phyloP scores from a whole-genome alignment of 2,329 filamentous ascomycete genomes.

The Cladosporium sp. region DNA sequence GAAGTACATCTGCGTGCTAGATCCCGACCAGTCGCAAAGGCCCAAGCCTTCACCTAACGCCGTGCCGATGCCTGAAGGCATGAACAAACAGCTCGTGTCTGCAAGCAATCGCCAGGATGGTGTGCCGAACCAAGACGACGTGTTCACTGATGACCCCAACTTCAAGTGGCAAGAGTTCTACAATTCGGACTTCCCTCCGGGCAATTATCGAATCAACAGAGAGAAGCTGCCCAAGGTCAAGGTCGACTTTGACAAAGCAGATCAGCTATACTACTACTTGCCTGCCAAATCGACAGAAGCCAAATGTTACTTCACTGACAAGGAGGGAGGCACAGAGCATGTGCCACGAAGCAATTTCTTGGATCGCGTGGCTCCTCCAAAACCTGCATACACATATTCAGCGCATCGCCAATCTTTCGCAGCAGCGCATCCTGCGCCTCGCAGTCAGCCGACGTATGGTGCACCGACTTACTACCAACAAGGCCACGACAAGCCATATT shows the following conservation, averaged over 20 bases:
- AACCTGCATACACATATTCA: slow-evolving; percentile 22
- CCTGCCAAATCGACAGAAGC: slow-evolving; percentile 83
- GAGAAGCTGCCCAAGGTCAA: slow-evolving; percentile 52
- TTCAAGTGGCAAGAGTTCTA: slow-evolving; percentile 67
- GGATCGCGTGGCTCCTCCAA: slow-evolving; percentile 55
- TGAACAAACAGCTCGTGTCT: slow-evolving; percentile 44
- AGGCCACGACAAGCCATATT: slow-evolving; percentile 30
- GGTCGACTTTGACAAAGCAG: slow-evolving; percentile 66
- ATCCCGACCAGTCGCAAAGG: slow-evolving; percentile 65
- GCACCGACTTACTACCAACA: slow-evolving; percentile 8
- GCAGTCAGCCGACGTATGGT: slow-evolving; percentile 6
- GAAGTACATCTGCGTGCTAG: slow-evolving; percentile 75
- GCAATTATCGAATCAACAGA: slow-evolving; percentile 31
- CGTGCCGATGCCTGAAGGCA: slow-evolving; percentile 61
- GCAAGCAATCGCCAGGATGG: slow-evolving; percentile 48
- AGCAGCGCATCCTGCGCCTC: slow-evolving; percentile 16
- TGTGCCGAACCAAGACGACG: slow-evolving; percentile 44
- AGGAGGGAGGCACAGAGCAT: slow-evolving; percentile 58
- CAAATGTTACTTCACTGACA: slow-evolving; percentile 84
- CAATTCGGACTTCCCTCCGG: slow-evolving; percentile 40
- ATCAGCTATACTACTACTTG: slow-evolving; percentile 86
- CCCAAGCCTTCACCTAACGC: slow-evolving; percentile 72
- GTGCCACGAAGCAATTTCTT: slow-evolving; percentile 69
- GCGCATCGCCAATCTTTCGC: slow-evolving; percentile 22
- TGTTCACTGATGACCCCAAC: slow-evolving; percentile 42